Evolutionary conservation across 2,329 filamentous ascomycete species (phyloP).

Genomic region (Scedosporium minutisporum): DNA sequence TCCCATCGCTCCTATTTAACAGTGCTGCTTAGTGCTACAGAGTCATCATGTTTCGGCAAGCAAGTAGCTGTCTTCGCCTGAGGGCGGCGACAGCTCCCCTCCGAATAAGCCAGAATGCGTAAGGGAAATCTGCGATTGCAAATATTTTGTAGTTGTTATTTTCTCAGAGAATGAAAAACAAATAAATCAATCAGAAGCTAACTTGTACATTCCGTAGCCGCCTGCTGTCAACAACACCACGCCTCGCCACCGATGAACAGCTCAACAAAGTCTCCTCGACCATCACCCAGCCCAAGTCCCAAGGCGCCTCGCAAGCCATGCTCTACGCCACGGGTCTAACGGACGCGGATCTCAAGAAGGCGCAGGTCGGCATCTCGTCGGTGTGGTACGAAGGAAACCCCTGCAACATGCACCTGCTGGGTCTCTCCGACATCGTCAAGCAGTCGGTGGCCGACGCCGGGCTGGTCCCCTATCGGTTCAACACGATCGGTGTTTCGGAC

Average conservation of each 20-base stretch:
- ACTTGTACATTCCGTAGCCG: conserved; percentile 25
- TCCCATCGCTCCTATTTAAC: background rate
- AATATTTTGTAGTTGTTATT: no score
- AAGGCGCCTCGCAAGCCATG: conserved; percentile 98
- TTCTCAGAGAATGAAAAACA: background rate
- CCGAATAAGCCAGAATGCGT: conserved; percentile 1
- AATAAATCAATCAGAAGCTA: background rate
- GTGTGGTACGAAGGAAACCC: conserved; percentile 98
- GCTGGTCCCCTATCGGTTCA: conserved; percentile 92
- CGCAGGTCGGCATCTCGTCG: conserved; percentile 94
- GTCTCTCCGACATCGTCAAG: conserved; percentile 69
- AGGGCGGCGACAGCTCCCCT: background rate
- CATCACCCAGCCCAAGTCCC: conserved; percentile 95
- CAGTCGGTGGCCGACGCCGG: conserved; percentile 58
- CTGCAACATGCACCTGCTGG: conserved; percentile 97
- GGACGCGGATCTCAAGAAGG: conserved; percentile 85
- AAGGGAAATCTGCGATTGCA: background rate
- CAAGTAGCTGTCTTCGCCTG: background rate
- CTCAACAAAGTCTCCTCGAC: conserved; percentile 76
- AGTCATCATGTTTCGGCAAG: conserved; percentile 4
- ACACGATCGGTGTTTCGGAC: conserved; percentile 96
- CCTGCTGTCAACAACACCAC: conserved; percentile 39
- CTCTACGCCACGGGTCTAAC: conserved; percentile 87
- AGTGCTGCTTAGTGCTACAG: background rate
- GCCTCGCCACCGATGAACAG: conserved; percentile 37